Evolutionary conservation across 768 basidiomycete genomes (phyloP), one percentile per base, ranked within the genome.

Genomic region (Roridomyces roridus): DNA sequence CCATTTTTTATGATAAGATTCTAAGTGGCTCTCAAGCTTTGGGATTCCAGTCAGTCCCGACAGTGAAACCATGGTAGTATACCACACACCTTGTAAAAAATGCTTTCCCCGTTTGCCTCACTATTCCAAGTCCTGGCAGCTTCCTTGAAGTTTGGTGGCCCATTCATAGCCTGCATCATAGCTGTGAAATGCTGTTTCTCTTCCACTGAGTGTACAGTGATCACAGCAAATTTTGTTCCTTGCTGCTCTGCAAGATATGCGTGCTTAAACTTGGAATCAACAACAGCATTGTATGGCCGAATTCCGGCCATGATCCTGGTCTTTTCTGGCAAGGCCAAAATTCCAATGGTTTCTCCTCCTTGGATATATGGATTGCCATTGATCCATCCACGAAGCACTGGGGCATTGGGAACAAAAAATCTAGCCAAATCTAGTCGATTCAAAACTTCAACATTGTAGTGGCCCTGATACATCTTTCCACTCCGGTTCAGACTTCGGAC

Each of bases 51-150:
- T n/a, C n/a, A n/a, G n/a, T n/a, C n/a, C n/a, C n/a, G n/a, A n/a
- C n/a, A n/a, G n/a, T n/a, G n/a, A n/a, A n/a, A n/a, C n/a, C n/a
- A n/a, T n/a, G n/a, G n/a, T n/a, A n/a, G n/a, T n/a, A n/a, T n/a
- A n/a, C n/a, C n/a, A n/a, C 46, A 47, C 29, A 55, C 58, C 58
- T 59, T 59, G 36, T 59, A 59, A 45, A 55, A 59, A 36, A 59
- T 59, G 3, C 25, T 45, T 24, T 48, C 20, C 0, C 58, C 58
- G 40, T 54, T 21, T 25, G 46, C 58, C 3, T 37, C 12, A 0
- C 20, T 9, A 51, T 57, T 57, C 56, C 56, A 57, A 2, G 14
- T 24, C 7, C 17, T 14, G 4, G 46, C 39, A 11, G 34, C 58
- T n/a, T 42, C 28, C 14, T 45, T 46, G 46, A 26, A 59, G 15